Percentiles rank a stretch among this genome's conserved stretches.
Evolutionary conservation across 805 yeast species (phyloP).

Genomic region (Candida ovalis): DNA sequence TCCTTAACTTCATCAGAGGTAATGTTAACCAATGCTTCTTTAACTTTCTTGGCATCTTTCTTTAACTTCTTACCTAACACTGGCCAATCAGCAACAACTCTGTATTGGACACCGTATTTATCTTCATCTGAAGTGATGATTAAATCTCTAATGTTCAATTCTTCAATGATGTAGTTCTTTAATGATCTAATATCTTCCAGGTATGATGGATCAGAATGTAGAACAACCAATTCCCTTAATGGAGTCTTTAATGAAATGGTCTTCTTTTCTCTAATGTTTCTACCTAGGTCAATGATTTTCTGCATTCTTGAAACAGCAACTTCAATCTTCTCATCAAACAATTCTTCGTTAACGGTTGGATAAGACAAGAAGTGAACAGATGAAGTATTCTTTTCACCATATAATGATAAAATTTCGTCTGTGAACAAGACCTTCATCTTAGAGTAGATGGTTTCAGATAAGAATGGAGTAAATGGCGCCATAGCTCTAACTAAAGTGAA

Average conservation of each 20-base stretch:
- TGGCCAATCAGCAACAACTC: constrained; percentile 98
- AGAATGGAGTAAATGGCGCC: constrained; percentile 99
- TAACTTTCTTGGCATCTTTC: constrained; percentile 89
- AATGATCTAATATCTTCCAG: constrained; percentile 74
- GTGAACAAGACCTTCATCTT: constrained; percentile 61
- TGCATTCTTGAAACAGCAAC: constrained; percentile 93
- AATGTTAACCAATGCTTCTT: constrained; percentile 83
- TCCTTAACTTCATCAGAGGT: constrained; percentile 78
- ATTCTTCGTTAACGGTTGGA: constrained; percentile 78
- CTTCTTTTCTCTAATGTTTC: constrained; percentile 95
- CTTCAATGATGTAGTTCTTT: constrained; percentile 79
- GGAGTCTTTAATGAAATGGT: constrained; percentile 93
- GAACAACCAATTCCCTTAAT: constrained; percentile 77
- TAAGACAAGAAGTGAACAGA: constrained; percentile 93
- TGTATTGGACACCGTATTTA: constrained; percentile 87
- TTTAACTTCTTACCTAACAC: constrained; percentile 95
- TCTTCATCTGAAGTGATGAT: constrained; percentile 87
- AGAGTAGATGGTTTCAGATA: constrained; percentile 85
- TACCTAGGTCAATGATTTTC: constrained; percentile 91
- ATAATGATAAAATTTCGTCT: constrained; percentile 49
- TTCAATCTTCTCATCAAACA: constrained; percentile 80
- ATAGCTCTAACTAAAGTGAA: constrained; percentile 88
- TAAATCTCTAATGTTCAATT: constrained; percentile 86
- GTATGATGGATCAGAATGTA: constrained; percentile 74
- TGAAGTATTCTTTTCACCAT: constrained; percentile 57